Base-by-base conservation (phyloP, 768 basidiomycete genomes). In the Suillus hirtellus region DNA sequence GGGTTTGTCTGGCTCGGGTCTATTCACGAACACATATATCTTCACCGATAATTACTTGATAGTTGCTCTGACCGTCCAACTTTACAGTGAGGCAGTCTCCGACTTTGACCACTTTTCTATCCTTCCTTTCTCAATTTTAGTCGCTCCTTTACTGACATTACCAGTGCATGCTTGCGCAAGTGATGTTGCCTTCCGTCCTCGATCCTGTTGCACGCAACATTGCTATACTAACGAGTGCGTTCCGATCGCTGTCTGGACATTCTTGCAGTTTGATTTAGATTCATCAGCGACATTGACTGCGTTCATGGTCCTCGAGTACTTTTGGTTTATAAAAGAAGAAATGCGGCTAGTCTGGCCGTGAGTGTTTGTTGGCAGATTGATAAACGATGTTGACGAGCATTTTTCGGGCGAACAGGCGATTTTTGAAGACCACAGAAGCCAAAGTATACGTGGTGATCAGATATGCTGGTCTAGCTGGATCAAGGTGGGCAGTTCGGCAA, bases 331-430 rank as follows among this genome's bases (percentile, higher is more conserved):
- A 1, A 52, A 62, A 3, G 66, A 70, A 8, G 72, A 73, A 52
- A 9, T 43, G 17, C 65, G 60, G 40, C 2, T 55, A 10, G 37
- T 73, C 21, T 73, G 70, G 70, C 64, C 70, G 70, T 73, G 40
- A 67, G 72, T 64, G 6, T 2, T n/a, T 27, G 14, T 6, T 24
- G 1, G 8, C 11, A 7, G 14, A 27, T 61, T 42, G 24, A 27
- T 38, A 11, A 37, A 59, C 7, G 10, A 19, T 1, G 19, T n/a
- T 17, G 12, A 24, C 12, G 10, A 61, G 8, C 21, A 56, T 37
- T 21, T 55, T 40, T 15, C 10, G 17, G 37, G 24, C 5, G 15
- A 56, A 40, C 21, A 56, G 55, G 55, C 15, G 15, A 11, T 11
- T 56, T 27, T 10, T 24, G 55, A 56, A 40, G 21, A 17, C 15